phyloP scores from a whole-genome alignment of 108 stramenopile species.

The Fistulifera solaris region DNA sequence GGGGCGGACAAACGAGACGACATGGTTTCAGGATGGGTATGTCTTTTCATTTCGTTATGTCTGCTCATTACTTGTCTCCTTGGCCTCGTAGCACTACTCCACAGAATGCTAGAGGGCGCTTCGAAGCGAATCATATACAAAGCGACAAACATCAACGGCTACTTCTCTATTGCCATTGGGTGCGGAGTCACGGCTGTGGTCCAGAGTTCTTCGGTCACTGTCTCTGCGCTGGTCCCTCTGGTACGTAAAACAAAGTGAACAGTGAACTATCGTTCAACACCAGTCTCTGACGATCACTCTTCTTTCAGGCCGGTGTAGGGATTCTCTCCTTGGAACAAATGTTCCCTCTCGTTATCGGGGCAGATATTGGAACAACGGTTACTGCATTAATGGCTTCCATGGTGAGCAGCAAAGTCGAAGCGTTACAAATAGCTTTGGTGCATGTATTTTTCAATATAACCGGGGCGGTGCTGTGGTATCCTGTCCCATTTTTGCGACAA shows the following conservation, averaged over 20 bases:
- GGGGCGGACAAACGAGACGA: slow-evolving; percentile 43
- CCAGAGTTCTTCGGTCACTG: slow-evolving; percentile 68
- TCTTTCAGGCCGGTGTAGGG: slow-evolving; percentile 33
- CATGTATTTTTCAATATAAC: slow-evolving; percentile 79
- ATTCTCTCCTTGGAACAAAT: slow-evolving; percentile 52
- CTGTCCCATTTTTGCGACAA: slow-evolving; percentile 66
- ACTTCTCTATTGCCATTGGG: slow-evolving; percentile 57
- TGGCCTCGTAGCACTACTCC: slow-evolving; percentile 55
- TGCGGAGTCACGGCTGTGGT: slow-evolving; percentile 47
- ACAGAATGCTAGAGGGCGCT: slow-evolving; percentile 34
- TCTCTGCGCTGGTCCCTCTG: slow-evolving; percentile 63
- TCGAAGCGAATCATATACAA: slow-evolving; percentile 77
- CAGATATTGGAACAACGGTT: slow-evolving; percentile 77
- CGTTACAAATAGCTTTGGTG: slow-evolving; percentile 69
- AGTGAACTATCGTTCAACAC: too few species aligned
- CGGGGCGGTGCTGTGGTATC: slow-evolving; percentile 80
- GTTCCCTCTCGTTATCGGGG: slow-evolving; percentile 70
- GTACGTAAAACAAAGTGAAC: slow-evolving; percentile 11
- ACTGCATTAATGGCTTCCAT: slow-evolving; percentile 62
- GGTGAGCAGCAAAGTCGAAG: slow-evolving; percentile 40
- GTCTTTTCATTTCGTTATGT: slow-evolving; percentile 39
- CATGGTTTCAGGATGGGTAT: slow-evolving; percentile 41
- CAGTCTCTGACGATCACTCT: slow-evolving; percentile 1
- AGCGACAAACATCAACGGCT: slow-evolving; percentile 79
- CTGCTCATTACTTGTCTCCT: slow-evolving; percentile 52